phyloP scores from a whole-genome alignment of 108 stramenopile genomes.

The Cylindrotheca fusiformis region DNA sequence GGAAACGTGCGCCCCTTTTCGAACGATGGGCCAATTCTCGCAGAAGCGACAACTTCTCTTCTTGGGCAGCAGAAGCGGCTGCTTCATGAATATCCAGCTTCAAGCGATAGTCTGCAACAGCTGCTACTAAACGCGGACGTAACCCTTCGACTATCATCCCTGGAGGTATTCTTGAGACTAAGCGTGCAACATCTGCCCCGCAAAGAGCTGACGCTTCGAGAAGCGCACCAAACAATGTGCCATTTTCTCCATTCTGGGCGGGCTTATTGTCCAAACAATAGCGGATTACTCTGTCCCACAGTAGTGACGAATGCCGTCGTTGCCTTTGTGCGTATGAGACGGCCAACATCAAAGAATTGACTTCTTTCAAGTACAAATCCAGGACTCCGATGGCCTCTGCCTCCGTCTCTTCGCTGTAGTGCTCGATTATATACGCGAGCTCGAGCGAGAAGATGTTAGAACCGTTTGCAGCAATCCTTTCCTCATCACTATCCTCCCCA shows the following conservation, averaged over 20 bases:
- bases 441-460: conserved; percentile 63
- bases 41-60: conserved; percentile 57
- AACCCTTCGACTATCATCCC: conserved; percentile 84
- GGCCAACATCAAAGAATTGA: conserved; percentile 58
- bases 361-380: conserved; percentile 66
- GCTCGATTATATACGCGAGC: conserved; percentile 77
- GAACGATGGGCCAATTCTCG: conserved; percentile 66
- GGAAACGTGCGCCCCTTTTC: conserved; percentile 48
- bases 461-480: conserved; percentile 4
- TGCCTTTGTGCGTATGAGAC: conserved; percentile 74
- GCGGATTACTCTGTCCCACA: conserved; percentile 70
- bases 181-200: conserved; percentile 70
- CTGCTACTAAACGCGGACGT: conserved; percentile 69
- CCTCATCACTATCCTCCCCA: conserved; percentile 23
- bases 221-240: conserved; percentile 63
- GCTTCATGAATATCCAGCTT: conserved; percentile 73
- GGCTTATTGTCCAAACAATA: conserved; percentile 39
- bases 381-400: conserved; percentile 52
- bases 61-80: conserved; percentile 35
- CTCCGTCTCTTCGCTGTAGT: conserved; percentile 48
- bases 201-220: conserved; percentile 75
- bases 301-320: conserved; percentile 35
- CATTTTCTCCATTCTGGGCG: background rate
- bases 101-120: conserved; percentile 78
- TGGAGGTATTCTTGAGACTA: conserved; percentile 64